Conservation (phyloP, 805 yeast genomes). For the Ogataea chonburiensis region DNA sequence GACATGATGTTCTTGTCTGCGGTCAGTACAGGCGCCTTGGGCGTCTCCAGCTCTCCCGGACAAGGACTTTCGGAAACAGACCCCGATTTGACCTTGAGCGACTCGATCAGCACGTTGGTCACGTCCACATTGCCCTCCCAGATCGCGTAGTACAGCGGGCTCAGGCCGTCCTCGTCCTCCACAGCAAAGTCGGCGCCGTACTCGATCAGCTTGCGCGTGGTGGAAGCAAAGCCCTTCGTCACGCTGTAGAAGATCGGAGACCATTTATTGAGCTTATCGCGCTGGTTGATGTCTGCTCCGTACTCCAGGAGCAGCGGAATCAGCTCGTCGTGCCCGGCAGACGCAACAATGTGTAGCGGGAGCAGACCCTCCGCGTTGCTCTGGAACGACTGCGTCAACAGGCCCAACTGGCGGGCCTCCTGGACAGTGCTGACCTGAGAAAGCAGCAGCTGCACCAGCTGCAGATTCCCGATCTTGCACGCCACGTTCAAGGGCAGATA, state of each 20-base stretch:
- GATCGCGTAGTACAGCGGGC: constrained; percentile 85
- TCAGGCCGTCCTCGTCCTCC: constrained; percentile 74
- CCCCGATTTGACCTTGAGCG: constrained; percentile 11
- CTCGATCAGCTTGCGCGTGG: constrained; percentile 68
- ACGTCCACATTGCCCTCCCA: constrained; percentile 93
- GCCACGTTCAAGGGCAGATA: constrained; percentile 83
- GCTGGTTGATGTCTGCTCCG: constrained; percentile 73
- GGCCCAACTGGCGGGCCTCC: constrained; percentile 26
- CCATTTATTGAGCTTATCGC: constrained; percentile 90
- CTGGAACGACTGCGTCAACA: constrained; percentile 45
- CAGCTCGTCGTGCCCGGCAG: constrained; percentile 72
- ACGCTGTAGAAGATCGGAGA: constrained; percentile 91
- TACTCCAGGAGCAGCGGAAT: constrained; percentile 66
- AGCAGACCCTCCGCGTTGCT: constrained; percentile 84
- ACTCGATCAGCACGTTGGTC: constrained; percentile 59
- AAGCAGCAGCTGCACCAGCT: constrained; percentile 64
- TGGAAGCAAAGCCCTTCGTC: constrained; percentile 71
- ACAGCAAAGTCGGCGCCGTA: constrained; percentile 69
- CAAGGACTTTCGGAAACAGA: too few species aligned
- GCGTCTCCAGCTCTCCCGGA: constrained; percentile 13
- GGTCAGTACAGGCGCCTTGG: constrained; percentile 20
- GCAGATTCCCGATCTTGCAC: constrained; percentile 77
- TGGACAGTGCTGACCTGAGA: constrained; percentile 33
- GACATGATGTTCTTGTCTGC: constrained; percentile 14
- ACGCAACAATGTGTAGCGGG: constrained; percentile 85